Conservation (phyloP, 257 asterid species). For the Solanum etuberosum region DNA sequence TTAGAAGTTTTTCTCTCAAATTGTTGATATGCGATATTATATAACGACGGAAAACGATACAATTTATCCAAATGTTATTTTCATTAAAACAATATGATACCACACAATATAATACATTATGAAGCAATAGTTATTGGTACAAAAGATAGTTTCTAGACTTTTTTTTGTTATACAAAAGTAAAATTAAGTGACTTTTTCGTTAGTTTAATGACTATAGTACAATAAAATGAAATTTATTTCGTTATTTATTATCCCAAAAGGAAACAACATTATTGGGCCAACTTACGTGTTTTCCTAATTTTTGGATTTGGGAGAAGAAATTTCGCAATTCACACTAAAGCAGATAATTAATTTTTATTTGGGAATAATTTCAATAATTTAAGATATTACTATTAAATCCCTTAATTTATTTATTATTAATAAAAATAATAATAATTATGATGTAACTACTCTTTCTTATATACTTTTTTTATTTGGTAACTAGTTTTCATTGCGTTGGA, state of each 20-base stretch:
- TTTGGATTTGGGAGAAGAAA: neutral
- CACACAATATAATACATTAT: too few species aligned
- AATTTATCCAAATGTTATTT: too few species aligned
- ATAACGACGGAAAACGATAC: rapidly evolving
- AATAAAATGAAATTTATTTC: neutral
- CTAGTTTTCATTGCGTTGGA: neutral
- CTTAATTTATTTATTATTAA: neutral
- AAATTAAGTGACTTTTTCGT: neutral
- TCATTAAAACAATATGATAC: too few species aligned
- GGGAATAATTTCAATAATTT: neutral
- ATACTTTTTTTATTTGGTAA: neutral
- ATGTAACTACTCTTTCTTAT: neutral
- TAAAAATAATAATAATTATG: neutral
- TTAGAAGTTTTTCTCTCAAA: neutral
- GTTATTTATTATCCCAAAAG: neutral
- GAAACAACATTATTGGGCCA: neutral
- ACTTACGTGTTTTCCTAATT: neutral
- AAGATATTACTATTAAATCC: neutral
- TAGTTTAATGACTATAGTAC: neutral
- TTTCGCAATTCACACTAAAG: neutral
- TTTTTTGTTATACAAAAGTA: neutral
- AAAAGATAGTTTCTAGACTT: neutral
- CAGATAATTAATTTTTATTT: neutral
- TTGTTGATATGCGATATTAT: neutral
- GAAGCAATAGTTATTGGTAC: neutral